Evolutionary conservation across 176 grass and related monocot genomes (phyloP).

Genomic region (Eragrostis curvula): DNA sequence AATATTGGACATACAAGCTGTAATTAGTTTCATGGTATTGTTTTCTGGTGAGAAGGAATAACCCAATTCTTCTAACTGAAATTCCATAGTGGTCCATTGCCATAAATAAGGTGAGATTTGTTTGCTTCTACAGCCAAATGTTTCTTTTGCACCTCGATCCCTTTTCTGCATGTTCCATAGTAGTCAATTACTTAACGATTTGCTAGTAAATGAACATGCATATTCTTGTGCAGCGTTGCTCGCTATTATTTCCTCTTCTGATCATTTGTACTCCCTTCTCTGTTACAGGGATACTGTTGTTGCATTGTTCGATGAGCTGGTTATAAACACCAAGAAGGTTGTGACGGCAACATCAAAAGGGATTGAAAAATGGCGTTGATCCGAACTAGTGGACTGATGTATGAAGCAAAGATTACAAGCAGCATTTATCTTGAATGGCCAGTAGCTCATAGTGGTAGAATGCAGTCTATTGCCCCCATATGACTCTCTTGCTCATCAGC

Average conservation of each 20-base stretch:
- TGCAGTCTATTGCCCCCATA: not conserved
- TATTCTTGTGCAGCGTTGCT: conserved; percentile 5
- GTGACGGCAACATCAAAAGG: conserved; percentile 67
- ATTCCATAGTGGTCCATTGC: not conserved
- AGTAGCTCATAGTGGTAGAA: not conserved
- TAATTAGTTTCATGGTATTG: not conserved
- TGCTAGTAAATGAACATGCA: not conserved
- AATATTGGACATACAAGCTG: not conserved
- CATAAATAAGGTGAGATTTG: not conserved
- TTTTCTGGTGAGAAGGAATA: not conserved
- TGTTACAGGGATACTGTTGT: conserved; percentile 63
- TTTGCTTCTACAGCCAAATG: not conserved
- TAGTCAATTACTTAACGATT: not conserved
- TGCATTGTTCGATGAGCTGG: conserved; percentile 68
- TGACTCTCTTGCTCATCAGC: not conserved
- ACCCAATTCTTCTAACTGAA: not conserved
- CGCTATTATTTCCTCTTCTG: not conserved
- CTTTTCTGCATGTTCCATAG: not conserved
- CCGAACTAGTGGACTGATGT: conserved; percentile 1
- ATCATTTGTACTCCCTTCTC: not conserved
- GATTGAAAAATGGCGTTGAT: conserved; percentile 76
- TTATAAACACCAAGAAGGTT: conserved; percentile 80
- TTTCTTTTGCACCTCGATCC: not conserved
- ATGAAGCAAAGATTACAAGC: not conserved
- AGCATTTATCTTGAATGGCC: conserved; percentile 21